Percentiles rank a stretch among this genome's conserved stretches.
Evolutionary conservation across 2,329 filamentous ascomycete genomes (phyloP).

Genomic region (Chaetomium olivaceum): DNA sequence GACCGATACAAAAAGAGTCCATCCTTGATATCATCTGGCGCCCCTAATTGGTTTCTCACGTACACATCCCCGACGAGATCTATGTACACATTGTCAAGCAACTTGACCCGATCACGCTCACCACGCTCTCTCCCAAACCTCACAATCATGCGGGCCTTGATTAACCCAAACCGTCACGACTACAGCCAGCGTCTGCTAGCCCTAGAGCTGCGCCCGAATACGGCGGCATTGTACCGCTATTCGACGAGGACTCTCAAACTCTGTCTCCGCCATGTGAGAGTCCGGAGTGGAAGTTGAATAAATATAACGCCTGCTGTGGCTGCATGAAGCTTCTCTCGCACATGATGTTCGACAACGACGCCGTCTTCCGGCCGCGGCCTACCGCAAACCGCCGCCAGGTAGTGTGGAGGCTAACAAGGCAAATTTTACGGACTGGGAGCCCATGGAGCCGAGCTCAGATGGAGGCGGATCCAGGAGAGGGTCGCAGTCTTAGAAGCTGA

Average conservation of each 20-base stretch:
- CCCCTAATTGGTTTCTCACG: neutral
- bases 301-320: conserved; percentile 31
- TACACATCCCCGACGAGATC: conserved; percentile 18
- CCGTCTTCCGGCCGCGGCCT: conserved; percentile 23
- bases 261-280: conserved; percentile 14
- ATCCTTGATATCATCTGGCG: conserved; percentile 1
- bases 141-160: conserved; percentile 15
- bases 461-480: conserved; percentile 12
- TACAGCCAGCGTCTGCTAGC: conserved; percentile 28
- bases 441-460: conserved; percentile 5
- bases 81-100: conserved; percentile 15
- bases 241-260: conserved; percentile 10
- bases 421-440: conserved; percentile 29
- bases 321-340: conserved; percentile 31
- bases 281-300: conserved; percentile 22
- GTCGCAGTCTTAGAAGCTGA: neutral
- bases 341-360: conserved; percentile 30
- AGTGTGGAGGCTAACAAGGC: conserved; percentile 20
- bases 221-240: conserved; percentile 27
- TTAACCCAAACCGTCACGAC: conserved; percentile 25
- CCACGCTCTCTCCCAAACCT: conserved; percentile 28
- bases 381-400: conserved; percentile 27
- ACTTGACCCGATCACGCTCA: conserved; percentile 30
- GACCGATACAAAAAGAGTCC: too few relatives aligned
- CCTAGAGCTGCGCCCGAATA: conserved; percentile 30